Evolutionary conservation across 768 basidiomycete genomes (phyloP).

Genomic region (Panaeolus cyanescens): DNA sequence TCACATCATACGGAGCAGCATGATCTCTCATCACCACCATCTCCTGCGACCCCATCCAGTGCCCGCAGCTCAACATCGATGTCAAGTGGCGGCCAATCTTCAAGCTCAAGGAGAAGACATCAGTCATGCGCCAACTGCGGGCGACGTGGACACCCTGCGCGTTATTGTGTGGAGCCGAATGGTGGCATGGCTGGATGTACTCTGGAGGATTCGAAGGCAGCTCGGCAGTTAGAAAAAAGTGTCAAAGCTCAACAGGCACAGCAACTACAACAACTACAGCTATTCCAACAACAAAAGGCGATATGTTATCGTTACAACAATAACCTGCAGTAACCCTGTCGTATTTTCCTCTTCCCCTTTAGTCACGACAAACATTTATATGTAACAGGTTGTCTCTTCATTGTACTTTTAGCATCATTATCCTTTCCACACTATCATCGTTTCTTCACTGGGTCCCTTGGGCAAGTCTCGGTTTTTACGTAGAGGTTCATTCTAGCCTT

Average conservation of each 20-base stretch:
- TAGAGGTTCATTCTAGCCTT: background rate
- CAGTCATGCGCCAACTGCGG: constrained; percentile 1
- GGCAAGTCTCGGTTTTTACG: background rate
- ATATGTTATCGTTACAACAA: background rate
- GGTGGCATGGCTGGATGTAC: constrained; percentile 1
- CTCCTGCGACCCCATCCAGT: background rate
- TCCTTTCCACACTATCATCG: background rate
- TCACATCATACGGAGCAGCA: background rate
- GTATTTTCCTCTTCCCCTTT: background rate
- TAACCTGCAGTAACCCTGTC: background rate
- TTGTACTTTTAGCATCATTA: constrained; percentile 1
- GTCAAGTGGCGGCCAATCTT: background rate
- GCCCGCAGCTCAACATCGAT: background rate
- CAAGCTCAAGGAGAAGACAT: background rate
- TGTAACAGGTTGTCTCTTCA: background rate
- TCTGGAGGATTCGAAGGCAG: background rate
- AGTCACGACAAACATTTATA: background rate
- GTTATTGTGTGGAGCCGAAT: constrained; percentile 1
- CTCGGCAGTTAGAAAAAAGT: background rate
- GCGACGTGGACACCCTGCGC: background rate
- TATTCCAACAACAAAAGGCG: constrained; percentile 1
- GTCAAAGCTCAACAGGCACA: constrained; percentile 1
- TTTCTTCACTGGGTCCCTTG: background rate
- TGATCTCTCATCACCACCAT: background rate
- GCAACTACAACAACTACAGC: background rate